Percentiles rank a stretch among this genome's conserved stretches.
These are phyloP conservation scores for Wickerhamomyces strasburgensis DNA, from an alignment of 805 yeast species.

Conservation along the genomic window DNA sequence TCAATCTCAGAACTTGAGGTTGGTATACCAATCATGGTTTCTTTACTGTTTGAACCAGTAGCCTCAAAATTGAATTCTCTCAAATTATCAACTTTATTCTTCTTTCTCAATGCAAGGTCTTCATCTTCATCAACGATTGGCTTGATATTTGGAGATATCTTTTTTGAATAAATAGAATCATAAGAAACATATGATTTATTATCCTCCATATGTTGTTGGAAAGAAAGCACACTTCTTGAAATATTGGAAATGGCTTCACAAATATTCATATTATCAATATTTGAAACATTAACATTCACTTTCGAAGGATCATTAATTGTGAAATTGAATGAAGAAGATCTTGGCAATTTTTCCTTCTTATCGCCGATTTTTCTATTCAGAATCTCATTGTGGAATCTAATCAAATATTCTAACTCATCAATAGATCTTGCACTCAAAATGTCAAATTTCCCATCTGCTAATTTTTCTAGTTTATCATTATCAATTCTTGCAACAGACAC, in stretches of 20 bases:
- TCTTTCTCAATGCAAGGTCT: constrained; percentile 36
- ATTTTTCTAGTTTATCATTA: constrained; percentile 30
- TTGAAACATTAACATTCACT: constrained; percentile 10
- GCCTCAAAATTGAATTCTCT: constrained; percentile 38
- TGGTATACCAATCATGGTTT: not conserved
- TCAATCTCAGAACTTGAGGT: not conserved
- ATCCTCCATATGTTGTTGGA: constrained; percentile 14
- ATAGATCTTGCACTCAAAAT: constrained; percentile 65
- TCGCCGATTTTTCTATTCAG: constrained; percentile 17
- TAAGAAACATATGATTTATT: constrained; percentile 50
- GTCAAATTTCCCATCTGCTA: constrained; percentile 45
- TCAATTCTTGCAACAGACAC: constrained; percentile 24
- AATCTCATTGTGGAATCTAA: constrained; percentile 41
- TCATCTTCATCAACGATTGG: constrained; percentile 3
- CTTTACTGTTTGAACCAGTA: constrained; percentile 2
- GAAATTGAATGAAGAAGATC: constrained; percentile 16
- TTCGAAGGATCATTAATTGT: constrained; percentile 13
- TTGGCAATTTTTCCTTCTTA: constrained; percentile 1
- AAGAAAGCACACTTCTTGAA: constrained; percentile 20
- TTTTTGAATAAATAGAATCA: constrained; percentile 47
- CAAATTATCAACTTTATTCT: constrained; percentile 44
- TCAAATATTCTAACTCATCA: constrained; percentile 57
- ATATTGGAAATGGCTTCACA: constrained; percentile 25
- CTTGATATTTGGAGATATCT: not conserved
- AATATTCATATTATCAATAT: constrained; percentile 26